Evolutionary conservation across 192 early-diverging fungal species (phyloP).

Genomic region (Coemansia sp.): DNA sequence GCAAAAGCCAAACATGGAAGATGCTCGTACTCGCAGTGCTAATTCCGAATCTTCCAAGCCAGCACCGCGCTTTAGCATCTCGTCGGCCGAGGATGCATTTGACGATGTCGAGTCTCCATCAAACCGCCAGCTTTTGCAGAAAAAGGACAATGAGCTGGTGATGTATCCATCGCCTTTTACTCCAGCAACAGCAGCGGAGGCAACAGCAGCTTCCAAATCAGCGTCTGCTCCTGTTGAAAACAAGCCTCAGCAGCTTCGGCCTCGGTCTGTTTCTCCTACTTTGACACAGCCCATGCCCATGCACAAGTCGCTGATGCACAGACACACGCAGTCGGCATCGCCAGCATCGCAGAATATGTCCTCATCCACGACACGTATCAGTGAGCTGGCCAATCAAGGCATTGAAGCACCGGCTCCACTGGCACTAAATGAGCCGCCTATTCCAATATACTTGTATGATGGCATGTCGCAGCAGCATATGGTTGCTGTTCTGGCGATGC

Average conservation of each 20-base stretch:
- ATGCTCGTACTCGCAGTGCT: background rate
- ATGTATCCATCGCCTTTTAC: conserved; percentile 1
- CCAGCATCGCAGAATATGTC: conserved; percentile 9
- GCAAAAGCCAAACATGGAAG: background rate
- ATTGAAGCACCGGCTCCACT: conserved; percentile 18
- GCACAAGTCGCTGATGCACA: conserved; percentile 16
- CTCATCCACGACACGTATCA: conserved; percentile 16
- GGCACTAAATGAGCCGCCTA: conserved; percentile 47
- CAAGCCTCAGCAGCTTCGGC: conserved; percentile 4
- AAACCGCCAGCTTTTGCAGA: background rate
- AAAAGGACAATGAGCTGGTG: conserved; percentile 1
- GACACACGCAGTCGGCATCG: conserved; percentile 37
- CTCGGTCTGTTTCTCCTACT: conserved; percentile 32
- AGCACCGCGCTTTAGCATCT: conserved; percentile 7
- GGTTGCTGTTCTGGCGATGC: conserved; percentile 39
- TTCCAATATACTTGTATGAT: conserved; percentile 45
- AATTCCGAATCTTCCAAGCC: background rate
- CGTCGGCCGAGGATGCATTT: conserved; percentile 10
- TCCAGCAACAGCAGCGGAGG: background rate
- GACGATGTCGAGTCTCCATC: background rate
- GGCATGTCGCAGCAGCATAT: conserved; percentile 45
- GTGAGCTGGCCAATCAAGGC: conserved; percentile 14
- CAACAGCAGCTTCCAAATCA: background rate
- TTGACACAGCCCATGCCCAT: conserved; percentile 16
- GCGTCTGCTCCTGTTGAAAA: background rate